These are phyloP conservation scores for Pythium rhizo-oryzae DNA, from an alignment of 352 stramenopile genomes.

Conservation along the genomic window DNA sequence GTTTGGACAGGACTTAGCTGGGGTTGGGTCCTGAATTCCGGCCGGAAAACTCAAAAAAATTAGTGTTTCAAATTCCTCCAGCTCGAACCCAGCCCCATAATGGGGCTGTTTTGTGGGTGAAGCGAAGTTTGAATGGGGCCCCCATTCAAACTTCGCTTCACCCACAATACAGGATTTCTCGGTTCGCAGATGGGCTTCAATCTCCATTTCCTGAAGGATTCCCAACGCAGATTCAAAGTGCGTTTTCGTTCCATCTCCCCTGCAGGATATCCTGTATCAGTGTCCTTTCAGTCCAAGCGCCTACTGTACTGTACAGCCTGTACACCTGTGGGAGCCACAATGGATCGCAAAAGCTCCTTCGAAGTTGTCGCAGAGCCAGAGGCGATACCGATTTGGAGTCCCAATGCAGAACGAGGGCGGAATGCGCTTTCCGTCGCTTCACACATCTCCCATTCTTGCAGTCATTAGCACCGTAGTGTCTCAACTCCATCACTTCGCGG, in stretches of 20 bases:
- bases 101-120: too few species aligned
- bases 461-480: background rate
- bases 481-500: background rate
- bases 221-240: background rate
- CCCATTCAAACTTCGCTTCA: background rate
- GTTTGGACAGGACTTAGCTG: constrained; percentile 1
- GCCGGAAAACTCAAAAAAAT: background rate
- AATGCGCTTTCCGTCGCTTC: background rate
- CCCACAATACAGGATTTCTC: background rate
- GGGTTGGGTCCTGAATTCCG: background rate
- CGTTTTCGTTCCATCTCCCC: background rate
- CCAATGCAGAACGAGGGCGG: background rate
- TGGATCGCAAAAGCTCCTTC: background rate
- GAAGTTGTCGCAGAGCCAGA: constrained; percentile 11
- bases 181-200: background rate
- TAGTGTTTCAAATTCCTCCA: constrained; percentile 6
- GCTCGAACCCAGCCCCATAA: background rate
- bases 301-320: too few species aligned
- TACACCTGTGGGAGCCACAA: background rate
- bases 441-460: background rate
- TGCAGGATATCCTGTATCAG: background rate
- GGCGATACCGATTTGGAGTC: background rate
- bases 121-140: too few species aligned
- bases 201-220: background rate
- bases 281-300: background rate